Evolutionary conservation across 2,329 filamentous ascomycete species (phyloP).

Genomic region (Cercospora berteroae): DNA sequence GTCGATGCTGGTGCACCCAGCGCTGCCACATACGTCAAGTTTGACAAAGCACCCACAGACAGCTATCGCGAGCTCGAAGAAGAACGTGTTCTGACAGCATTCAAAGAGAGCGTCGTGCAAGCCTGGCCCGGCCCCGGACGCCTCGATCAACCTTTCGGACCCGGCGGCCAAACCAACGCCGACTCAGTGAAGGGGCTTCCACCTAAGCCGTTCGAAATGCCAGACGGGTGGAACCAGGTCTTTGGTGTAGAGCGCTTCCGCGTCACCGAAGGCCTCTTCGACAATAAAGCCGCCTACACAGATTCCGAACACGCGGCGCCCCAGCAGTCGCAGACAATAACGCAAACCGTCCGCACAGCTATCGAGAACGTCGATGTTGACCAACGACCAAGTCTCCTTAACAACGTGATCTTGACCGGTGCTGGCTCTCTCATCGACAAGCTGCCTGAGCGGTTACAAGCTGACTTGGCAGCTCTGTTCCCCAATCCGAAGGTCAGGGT

Average conservation of each 20-base stretch:
- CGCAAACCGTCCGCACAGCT: constrained; percentile 74
- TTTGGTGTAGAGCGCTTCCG: constrained; percentile 86
- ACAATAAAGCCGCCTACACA: constrained; percentile 70
- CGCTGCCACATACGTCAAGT: constrained; percentile 72
- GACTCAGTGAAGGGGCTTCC: constrained; percentile 71
- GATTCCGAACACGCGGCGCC: constrained; percentile 52
- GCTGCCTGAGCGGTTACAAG: constrained; percentile 85
- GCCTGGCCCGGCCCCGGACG: constrained; percentile 81
- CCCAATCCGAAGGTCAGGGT: constrained; percentile 85
- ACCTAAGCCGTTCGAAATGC: constrained; percentile 91
- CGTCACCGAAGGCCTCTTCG: constrained; percentile 86
- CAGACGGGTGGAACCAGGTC: constrained; percentile 92
- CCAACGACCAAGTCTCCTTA: constrained; percentile 75
- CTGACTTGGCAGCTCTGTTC: constrained; percentile 76
- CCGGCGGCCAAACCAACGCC: constrained; percentile 62
- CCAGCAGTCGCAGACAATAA: constrained; percentile 70
- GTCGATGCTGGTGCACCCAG: constrained; percentile 83
- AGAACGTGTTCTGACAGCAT: constrained; percentile 88
- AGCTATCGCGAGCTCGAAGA: constrained; percentile 84
- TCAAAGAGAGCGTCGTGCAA: constrained; percentile 96
- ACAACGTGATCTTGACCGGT: constrained; percentile 90
- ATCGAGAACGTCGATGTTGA: constrained; percentile 84
- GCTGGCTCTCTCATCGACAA: constrained; percentile 84
- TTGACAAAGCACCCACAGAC: constrained; percentile 58
- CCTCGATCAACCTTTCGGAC: constrained; percentile 48